Conservation (phyloP, 1,284 basidiomycete genomes). For the Dichomitus squalens region DNA sequence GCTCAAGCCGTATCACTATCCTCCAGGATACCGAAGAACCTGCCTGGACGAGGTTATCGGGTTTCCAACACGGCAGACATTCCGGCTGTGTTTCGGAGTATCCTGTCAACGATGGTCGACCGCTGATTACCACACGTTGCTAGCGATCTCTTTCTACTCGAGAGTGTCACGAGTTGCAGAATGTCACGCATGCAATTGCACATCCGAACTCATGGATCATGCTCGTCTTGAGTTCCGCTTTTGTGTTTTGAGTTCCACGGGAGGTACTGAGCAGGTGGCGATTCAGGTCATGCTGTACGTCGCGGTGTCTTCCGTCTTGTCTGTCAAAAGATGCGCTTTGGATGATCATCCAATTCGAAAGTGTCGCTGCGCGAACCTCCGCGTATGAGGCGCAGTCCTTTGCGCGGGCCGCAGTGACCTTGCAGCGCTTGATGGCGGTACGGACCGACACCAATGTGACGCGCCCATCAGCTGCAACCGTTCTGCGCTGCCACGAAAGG, state of each 20-base stretch:
- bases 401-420: neutral
- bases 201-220: neutral
- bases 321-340: neutral
- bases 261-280: no score
- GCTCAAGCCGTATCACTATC: neutral
- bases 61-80: conserved; percentile 43
- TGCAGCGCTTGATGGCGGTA: neutral
- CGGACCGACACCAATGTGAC: neutral
- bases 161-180: neutral
- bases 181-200: neutral
- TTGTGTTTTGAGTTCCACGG: no score
- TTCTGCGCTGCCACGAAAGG: neutral
- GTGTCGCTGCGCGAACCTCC: neutral
- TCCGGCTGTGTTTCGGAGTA: conserved; percentile 41
- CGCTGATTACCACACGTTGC: conserved; percentile 5
- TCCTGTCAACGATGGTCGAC: conserved; percentile 42
- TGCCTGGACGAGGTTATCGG: conserved; percentile 42
- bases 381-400: neutral
- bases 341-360: neutral
- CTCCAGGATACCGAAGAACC: conserved; percentile 56
- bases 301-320: no score
- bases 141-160: neutral
- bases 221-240: no score
- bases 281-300: no score
- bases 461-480: neutral